Percentiles rank a stretch among this genome's conserved stretches.
These are phyloP conservation scores for Macadamia tetraphylla DNA, from an alignment of 164 flowering plant species.

Conservation along the genomic window DNA sequence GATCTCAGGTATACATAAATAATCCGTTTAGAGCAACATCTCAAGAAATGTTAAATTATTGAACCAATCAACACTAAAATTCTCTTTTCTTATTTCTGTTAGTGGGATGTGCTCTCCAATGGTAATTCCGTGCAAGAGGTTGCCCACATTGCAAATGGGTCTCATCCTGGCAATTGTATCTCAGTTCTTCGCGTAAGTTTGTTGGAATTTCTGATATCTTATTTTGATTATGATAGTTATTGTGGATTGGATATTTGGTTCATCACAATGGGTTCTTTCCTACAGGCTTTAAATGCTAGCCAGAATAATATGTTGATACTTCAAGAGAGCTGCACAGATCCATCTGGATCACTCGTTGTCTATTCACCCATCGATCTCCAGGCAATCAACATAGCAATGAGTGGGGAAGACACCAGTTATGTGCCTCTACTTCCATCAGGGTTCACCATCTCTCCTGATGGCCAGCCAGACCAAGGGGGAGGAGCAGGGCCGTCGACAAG, in stretches of 20 bases:
- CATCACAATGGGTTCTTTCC: neutral
- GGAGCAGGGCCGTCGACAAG: slow-evolving; percentile 31
- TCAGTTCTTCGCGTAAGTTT: slow-evolving; percentile 26
- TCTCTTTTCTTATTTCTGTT: neutral
- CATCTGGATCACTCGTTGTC: slow-evolving; percentile 63
- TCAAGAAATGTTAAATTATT: too few species aligned
- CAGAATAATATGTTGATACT: slow-evolving; percentile 85
- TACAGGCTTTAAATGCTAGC: slow-evolving; percentile 52
- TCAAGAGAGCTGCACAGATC: slow-evolving; percentile 78
- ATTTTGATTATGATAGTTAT: neutral
- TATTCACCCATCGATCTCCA: slow-evolving; percentile 70
- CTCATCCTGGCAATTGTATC: slow-evolving; percentile 50
- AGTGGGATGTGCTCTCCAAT: slow-evolving; percentile 78
- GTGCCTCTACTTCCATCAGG: slow-evolving; percentile 82
- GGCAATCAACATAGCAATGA: slow-evolving; percentile 66
- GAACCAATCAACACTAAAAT: neutral
- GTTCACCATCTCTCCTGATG: slow-evolving; percentile 64
- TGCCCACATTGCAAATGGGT: slow-evolving; percentile 54
- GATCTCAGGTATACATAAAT: slow-evolving; percentile 20
- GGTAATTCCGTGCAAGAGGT: slow-evolving; percentile 62
- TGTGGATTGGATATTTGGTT: neutral
- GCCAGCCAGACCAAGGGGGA: slow-evolving; percentile 28
- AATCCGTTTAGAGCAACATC: neutral
- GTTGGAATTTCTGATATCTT: neutral
- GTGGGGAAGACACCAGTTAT: slow-evolving; percentile 72